These are phyloP conservation scores for Aegilops umbellulata DNA, from an alignment of 176 grass and related monocot species.

Conservation along the genomic window DNA sequence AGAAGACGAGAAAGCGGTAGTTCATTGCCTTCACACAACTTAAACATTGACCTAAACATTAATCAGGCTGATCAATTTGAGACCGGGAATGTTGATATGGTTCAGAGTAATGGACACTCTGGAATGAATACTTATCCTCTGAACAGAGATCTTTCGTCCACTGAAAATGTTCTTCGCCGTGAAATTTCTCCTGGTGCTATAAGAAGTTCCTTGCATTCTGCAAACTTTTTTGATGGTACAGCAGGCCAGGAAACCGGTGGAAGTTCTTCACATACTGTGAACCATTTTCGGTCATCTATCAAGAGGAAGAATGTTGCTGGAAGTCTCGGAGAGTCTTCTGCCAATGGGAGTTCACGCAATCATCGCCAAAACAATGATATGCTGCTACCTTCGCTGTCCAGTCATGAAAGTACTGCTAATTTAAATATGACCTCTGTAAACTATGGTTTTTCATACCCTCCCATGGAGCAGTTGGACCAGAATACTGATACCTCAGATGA, in stretches of 20 bases:
- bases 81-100: constrained; percentile 31
- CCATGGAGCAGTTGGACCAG: constrained; percentile 29
- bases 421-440: constrained; percentile 32
- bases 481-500: constrained; percentile 14
- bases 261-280: constrained; percentile 28
- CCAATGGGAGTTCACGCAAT: constrained; percentile 39
- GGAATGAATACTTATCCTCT: constrained; percentile 21
- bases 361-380: constrained; percentile 28
- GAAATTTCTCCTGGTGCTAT: constrained; percentile 14
- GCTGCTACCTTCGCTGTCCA: constrained; percentile 14
- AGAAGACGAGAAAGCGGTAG: constrained; percentile 43
- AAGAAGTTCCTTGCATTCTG: constrained; percentile 28
- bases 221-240: constrained; percentile 16
- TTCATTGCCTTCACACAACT: constrained; percentile 41
- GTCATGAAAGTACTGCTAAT: constrained; percentile 30
- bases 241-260: constrained; percentile 6
- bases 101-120: constrained; percentile 20
- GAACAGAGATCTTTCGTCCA: constrained; percentile 25
- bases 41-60: constrained; percentile 58
- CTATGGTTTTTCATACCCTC: constrained; percentile 26
- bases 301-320: constrained; percentile 58
- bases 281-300: constrained; percentile 24
- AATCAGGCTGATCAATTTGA: constrained; percentile 57
- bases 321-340: constrained; percentile 48
- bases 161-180: constrained; percentile 9